These are phyloP conservation scores for Citrullus mucosospermus DNA, from an alignment of 306 rosid genomes.

Conservation along the genomic window DNA sequence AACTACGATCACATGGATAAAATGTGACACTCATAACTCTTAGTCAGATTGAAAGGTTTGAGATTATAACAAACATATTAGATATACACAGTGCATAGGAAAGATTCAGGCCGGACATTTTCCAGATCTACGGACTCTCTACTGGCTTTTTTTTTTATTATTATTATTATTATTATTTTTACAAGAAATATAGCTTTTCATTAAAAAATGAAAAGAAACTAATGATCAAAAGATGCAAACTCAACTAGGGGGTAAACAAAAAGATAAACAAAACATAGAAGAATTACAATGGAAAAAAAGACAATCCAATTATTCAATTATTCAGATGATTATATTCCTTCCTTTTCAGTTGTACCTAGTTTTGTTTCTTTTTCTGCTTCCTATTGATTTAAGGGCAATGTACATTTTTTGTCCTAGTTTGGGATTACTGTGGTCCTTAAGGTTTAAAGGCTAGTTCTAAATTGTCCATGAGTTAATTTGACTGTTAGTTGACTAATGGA, in stretches of 20 bases:
- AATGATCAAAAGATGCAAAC: not conserved
- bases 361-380: not conserved
- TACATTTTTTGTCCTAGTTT: not conserved
- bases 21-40: not conserved
- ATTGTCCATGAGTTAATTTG: no score
- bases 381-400: not conserved
- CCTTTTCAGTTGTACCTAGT: not conserved
- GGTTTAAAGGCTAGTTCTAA: not conserved
- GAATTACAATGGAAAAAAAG: not conserved
- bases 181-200: not conserved
- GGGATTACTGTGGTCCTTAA: not conserved
- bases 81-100: not conserved
- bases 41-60: not conserved
- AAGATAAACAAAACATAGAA: not conserved
- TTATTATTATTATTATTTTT: no score
- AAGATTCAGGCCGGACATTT: not conserved
- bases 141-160: not conserved
- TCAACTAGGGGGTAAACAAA: not conserved
- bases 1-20: not conserved
- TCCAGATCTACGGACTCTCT: not conserved
- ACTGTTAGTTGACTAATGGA: no score
- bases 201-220: not conserved
- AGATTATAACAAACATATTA: not conserved
- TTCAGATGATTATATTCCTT: not conserved
- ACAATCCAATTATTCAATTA: no score